Base-by-base conservation (phyloP, 1,284 basidiomycete species). In the Sanghuangporus sanghuang region DNA sequence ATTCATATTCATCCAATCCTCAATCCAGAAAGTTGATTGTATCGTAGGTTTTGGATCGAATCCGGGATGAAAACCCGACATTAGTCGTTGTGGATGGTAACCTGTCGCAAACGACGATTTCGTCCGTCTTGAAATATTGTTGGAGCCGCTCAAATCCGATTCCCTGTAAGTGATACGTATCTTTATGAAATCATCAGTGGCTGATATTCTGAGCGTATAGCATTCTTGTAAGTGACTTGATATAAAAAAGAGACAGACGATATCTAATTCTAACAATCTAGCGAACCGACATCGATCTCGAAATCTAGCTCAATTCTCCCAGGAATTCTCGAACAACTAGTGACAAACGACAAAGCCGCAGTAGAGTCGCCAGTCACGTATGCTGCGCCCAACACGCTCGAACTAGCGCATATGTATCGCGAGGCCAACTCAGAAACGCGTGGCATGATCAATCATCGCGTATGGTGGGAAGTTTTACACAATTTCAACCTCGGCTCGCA, bases 21-120 rank as follows among this genome's bases (percentile, higher is more conserved):
- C 27, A n/a, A 18, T 46, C 14, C 6, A 4, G 40, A 42, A 3
- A n/a, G 79, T 75, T 85, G n/a, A 67, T 84, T 50, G 72, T 75
- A 46, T 75, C 21, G 65, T 87, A 12, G 63, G 55, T 64, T 18
- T 11, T 61, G 14, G 49, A 64, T 6, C 53, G 59, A 12, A 35
- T 64, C 3, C 42, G 49, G 1, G 56, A 73, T 38, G 71, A 71
- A 40, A 70, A 67, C 16, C 90, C 93, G 0, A 70, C 67, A 21
- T 70, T 96, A 16, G 81, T 97, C 16, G 90, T 86, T 1, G 74
- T 97, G 35, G 96, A 98, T 71, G 93, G 85, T 0, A 98, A 98
- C 73, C 73, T 94, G 55, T 81, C 82, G 0, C 71, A 85, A 0
- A 58, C 62, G 18, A 63, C 62, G 9, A 36, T 63, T 27, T 58